Evolutionary conservation across 805 yeast species (phyloP), one percentile per base, ranked within the genome.

Genomic region (Cyberlindnera maritima): DNA sequence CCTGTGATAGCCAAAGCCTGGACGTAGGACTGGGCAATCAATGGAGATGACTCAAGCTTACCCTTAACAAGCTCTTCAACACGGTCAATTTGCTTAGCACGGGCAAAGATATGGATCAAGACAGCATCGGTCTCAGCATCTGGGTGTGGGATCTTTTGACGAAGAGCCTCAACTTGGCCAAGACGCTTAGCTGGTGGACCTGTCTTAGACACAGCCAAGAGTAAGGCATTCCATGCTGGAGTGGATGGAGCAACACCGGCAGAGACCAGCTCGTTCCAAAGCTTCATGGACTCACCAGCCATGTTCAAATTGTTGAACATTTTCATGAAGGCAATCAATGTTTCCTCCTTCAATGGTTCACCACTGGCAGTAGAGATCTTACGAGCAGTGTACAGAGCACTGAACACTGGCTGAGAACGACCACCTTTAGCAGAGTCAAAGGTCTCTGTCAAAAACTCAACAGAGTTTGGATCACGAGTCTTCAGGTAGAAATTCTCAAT

Each of bases 201-300:
- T 41, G 43, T 37, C 55, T 60, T 32, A 50, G 72, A 60, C 3
- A 75, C 71, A 1, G 84, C 70, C 43, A 74, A 67, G 42, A 86
- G 64, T 25, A 84, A 69, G 43, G 76, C 71, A 43, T 82, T 81
- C 89, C 89, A 86, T 2, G 80, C 62, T 0, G 62, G 54, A n/a
- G 71, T 54, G 4, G 74, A 62, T n/a, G 80, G 80, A 1, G 50
- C 50, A 15, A 70, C 58, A 18, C 73, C 75, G 7, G 60, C 55
- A 11, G 61, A 50, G 23, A 74, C 53, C 66, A 84, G 60, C 36
- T 65, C 68, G 49, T 75, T 77, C 79, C 87, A 83, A 1, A 79
- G 60, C 11, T 64, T 64, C 47, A 75, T 65, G 2, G 75, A 74
- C 32, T 64, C 65, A 14, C 62, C 61, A 15, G 69, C 64, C 23